Percentiles rank a stretch among this genome's conserved stretches.
Conservation (phyloP, 371 early-diverging fungal genomes). For the Circinella umbellata region DNA sequence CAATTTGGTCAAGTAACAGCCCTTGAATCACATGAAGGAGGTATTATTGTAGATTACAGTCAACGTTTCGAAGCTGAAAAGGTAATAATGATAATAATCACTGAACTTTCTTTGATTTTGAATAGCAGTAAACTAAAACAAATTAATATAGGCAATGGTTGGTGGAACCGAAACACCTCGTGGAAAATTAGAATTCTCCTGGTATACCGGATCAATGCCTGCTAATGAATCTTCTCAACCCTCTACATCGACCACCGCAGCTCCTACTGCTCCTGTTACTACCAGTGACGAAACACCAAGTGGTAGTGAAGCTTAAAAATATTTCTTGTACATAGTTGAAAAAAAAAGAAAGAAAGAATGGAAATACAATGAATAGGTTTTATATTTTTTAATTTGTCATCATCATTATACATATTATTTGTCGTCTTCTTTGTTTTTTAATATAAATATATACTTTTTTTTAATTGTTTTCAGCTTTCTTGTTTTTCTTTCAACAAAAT, state of each 20-base stretch:
- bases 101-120: too few relatives aligned
- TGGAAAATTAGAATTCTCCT: constrained; percentile 20
- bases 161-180: constrained; percentile 15
- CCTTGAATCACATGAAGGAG: constrained; percentile 35
- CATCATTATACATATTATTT: not conserved
- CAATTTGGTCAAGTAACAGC: constrained; percentile 57
- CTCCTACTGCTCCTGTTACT: not conserved
- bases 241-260: constrained; percentile 2
- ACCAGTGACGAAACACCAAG: not conserved
- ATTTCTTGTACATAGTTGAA: constrained; percentile 12
- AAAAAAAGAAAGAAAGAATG: not conserved
- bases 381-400: not conserved
- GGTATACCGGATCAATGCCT: constrained; percentile 19
- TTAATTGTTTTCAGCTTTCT: too few relatives aligned
- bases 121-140: not conserved
- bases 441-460: too few relatives aligned
- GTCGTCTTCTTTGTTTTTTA: too few relatives aligned
- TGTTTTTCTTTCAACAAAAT: too few relatives aligned
- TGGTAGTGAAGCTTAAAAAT: constrained; percentile 1
- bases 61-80: constrained; percentile 54
- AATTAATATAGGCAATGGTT: constrained; percentile 24
- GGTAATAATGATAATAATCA: constrained; percentile 10
- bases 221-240: not conserved
- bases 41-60: constrained; percentile 34
- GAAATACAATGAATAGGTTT: not conserved